Base-by-base conservation (phyloP, 257 asterid species). In the Verbena officinalis region DNA sequence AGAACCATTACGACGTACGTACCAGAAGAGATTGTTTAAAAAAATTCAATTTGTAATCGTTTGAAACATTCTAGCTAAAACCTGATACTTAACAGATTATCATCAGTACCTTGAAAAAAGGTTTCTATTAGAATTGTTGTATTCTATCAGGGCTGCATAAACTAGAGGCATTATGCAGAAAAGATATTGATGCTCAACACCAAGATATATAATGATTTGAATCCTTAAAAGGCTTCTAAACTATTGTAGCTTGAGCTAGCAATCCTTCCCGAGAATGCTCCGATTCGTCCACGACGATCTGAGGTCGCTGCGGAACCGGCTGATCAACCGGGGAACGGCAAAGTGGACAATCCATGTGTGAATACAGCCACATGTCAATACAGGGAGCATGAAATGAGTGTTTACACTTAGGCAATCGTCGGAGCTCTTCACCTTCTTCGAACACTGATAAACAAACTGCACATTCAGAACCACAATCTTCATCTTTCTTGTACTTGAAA, bases 331-430 rank as follows among this genome's bases (percentile, higher is more conserved):
- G 78, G 4, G 90, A 80, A 33, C 97, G 91, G 36, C 96, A 87
- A 12, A 90, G 80, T 0, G 96, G 97, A 57, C 96, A 90, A 22
- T 83, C 86, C 62, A 71, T 36, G 57, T 82, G 89, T 52, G 90
- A 85, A 56, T 77, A 70, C 4, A 90, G 83, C 97, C 96, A 88
- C 93, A 77, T 84, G 67, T 90, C 93, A 34, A 90, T 84, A 62
- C 93, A 90, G 8, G 89, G 68, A 51, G 92, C 87, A 67, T 86
- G 97, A 61, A 88, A 90, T 7, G 55, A 75, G 71, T 90, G 96
- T 34, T 48, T 80, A 69, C 97, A 90, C 55, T 58, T 77, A 0
- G 83, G 95, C 36, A 88, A 54, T 62, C 80, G 78, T 79, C 77
- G 72, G 3, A 86, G 46, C 53, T 82, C 83, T 53, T 90, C 96